Percentiles rank a stretch among this genome's conserved stretches.
These are phyloP conservation scores for Mycena crocata DNA, from an alignment of 768 basidiomycete genomes.

Conservation along the genomic window DNA sequence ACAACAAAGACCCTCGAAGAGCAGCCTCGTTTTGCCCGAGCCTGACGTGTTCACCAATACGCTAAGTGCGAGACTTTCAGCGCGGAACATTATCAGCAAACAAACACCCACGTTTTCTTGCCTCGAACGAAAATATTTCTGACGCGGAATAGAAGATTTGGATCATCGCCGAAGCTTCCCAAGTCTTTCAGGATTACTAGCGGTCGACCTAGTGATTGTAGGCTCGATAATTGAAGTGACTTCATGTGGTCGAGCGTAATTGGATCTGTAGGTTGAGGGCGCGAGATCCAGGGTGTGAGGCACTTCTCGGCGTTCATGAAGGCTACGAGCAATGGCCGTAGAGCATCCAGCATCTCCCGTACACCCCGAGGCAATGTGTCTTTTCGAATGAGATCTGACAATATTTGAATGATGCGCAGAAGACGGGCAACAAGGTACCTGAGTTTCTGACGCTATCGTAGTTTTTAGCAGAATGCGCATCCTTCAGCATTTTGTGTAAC, in stretches of 20 bases:
- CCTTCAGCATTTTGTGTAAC: constrained; percentile 1
- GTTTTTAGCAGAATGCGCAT: background rate
- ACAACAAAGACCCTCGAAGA: constrained; percentile 20
- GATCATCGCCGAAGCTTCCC: constrained; percentile 51
- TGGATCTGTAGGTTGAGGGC: constrained; percentile 27
- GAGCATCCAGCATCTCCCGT: background rate
- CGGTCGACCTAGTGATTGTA: constrained; percentile 49
- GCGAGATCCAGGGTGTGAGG: background rate
- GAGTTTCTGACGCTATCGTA: background rate
- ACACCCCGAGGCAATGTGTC: background rate
- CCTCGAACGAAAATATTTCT: constrained; percentile 57
- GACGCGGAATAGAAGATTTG: constrained; percentile 45
- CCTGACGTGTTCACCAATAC: constrained; percentile 11
- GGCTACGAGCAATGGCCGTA: background rate
- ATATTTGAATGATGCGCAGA: too few species aligned
- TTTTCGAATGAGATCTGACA: background rate
- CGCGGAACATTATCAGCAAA: background rate
- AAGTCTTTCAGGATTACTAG: constrained; percentile 56
- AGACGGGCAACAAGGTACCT: background rate
- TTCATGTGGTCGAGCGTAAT: constrained; percentile 42
- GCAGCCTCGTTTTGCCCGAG: constrained; percentile 3
- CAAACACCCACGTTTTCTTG: constrained; percentile 58
- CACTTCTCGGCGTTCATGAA: background rate
- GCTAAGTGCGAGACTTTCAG: background rate
- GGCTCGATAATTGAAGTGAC: constrained; percentile 46